Conservation (phyloP, 2,329 filamentous ascomycete genomes). For the Scopulariopsis brevicaulis region DNA sequence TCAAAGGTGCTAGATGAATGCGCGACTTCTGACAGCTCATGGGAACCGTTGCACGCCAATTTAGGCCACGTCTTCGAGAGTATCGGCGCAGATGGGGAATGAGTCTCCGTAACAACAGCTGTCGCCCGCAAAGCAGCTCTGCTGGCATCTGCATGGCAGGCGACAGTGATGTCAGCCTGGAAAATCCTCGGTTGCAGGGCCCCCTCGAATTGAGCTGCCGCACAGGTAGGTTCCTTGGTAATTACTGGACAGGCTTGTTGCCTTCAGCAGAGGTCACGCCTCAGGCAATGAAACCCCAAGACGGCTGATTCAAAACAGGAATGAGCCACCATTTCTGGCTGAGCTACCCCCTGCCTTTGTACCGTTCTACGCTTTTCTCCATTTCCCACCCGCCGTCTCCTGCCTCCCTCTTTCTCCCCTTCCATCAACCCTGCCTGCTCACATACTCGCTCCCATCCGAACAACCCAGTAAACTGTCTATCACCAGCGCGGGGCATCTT, state of each 20-base stretch:
- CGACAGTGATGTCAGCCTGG: conserved; percentile 4
- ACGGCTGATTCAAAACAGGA: conserved; percentile 5
- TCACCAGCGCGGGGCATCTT: not conserved
- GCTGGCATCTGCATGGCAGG: conserved; percentile 1
- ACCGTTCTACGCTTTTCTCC: not conserved
- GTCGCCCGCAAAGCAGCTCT: conserved; percentile 1
- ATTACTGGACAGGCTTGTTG: no score
- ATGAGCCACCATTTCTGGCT: not conserved
- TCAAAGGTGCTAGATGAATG: not conserved
- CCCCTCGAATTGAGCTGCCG: no score
- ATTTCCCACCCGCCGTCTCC: not conserved
- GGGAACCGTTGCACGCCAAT: not conserved
- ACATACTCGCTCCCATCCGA: not conserved
- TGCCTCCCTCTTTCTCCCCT: not conserved
- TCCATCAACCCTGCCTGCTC: not conserved
- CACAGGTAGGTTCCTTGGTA: no score
- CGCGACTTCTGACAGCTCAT: not conserved
- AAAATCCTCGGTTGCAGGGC: not conserved
- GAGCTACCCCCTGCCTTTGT: not conserved
- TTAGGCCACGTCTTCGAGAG: not conserved
- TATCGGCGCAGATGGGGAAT: not conserved
- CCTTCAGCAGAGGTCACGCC: not conserved
- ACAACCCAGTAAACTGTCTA: not conserved
- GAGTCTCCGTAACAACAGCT: not conserved
- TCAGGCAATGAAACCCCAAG: not conserved